These are phyloP conservation scores for Tetrapisispora pingtungensis DNA, from an alignment of 805 yeast genomes.

Conservation along the genomic window DNA sequence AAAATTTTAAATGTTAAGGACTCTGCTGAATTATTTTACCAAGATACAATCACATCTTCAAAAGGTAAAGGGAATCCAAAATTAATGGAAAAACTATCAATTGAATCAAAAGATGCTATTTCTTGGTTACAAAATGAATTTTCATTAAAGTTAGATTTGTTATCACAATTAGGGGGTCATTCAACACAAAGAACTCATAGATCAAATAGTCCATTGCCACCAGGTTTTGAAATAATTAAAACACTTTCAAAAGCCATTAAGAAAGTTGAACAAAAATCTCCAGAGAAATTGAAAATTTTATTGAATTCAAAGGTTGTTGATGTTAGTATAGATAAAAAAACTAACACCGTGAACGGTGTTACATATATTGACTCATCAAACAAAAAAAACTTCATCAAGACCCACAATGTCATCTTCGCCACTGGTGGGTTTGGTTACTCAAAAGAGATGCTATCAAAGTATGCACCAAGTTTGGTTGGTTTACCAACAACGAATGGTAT, in stretches of 20 bases:
- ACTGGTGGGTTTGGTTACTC: constrained; percentile 49
- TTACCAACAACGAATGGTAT: constrained; percentile 49
- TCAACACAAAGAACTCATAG: constrained; percentile 74
- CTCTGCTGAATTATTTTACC: constrained; percentile 45
- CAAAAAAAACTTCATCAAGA: constrained; percentile 15
- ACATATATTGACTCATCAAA: constrained; percentile 27
- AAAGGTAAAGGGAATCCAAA: constrained; percentile 47
- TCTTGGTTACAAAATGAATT: constrained; percentile 63
- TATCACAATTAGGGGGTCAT: constrained; percentile 77
- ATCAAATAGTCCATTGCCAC: constrained; percentile 50
- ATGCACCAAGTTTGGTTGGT: constrained; percentile 37
- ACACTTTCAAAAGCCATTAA: constrained; percentile 34
- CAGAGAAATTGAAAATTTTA: constrained; percentile 28
- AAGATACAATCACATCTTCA: constrained; percentile 62
- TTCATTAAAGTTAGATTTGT: constrained; percentile 51
- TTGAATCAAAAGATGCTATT: constrained; percentile 56
- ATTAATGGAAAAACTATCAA: constrained; percentile 49
- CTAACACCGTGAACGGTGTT: constrained; percentile 33
- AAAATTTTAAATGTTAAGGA: constrained; percentile 40
- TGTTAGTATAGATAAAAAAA: constrained; percentile 20
- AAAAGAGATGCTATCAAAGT: constrained; percentile 31
- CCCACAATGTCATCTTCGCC: constrained; percentile 37
- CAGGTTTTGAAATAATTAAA: constrained; percentile 49
- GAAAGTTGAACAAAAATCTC: constrained; percentile 20
- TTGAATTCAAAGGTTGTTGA: constrained; percentile 33